These are phyloP conservation scores for Straminergon stramineum DNA, from an alignment of 225 moss, liverwort and hornwort genomes.

Conservation along the genomic window DNA sequence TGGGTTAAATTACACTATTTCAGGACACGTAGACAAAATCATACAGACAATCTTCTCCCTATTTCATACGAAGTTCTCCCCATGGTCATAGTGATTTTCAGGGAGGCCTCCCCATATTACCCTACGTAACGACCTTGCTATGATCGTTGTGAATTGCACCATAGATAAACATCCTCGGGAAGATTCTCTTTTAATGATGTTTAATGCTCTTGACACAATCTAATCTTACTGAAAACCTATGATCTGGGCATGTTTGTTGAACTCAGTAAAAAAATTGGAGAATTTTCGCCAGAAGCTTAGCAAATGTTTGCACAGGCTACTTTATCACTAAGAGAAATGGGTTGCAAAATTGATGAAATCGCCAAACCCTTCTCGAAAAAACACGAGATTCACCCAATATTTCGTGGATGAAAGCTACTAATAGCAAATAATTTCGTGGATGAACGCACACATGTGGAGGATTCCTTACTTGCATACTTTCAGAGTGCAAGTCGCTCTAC, in stretches of 20 bases:
- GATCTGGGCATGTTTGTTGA: background rate
- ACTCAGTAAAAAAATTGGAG: too few species aligned
- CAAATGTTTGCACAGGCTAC: background rate
- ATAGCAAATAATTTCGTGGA: background rate
- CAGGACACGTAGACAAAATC: background rate
- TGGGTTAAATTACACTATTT: background rate
- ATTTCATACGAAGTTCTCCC: background rate
- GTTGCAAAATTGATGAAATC: too few species aligned
- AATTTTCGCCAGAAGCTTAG: background rate
- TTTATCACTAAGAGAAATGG: background rate
- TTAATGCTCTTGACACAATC: background rate
- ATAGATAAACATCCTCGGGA: background rate
- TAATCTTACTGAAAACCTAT: background rate
- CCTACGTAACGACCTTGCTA: background rate
- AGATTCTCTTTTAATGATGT: background rate
- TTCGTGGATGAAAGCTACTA: background rate
- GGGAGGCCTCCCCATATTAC: too few species aligned
- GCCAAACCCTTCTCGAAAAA: too few species aligned
- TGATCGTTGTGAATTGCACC: background rate
- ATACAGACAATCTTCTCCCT: background rate
- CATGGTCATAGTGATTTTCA: background rate
- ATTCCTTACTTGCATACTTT: background rate
- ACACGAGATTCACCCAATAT: too few species aligned
- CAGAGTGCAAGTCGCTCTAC: background rate
- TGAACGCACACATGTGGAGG: background rate